Evolutionary conservation across 805 yeast genomes (phyloP), one percentile per base, ranked within the genome.

Genomic region (Kazachstania viticola): DNA sequence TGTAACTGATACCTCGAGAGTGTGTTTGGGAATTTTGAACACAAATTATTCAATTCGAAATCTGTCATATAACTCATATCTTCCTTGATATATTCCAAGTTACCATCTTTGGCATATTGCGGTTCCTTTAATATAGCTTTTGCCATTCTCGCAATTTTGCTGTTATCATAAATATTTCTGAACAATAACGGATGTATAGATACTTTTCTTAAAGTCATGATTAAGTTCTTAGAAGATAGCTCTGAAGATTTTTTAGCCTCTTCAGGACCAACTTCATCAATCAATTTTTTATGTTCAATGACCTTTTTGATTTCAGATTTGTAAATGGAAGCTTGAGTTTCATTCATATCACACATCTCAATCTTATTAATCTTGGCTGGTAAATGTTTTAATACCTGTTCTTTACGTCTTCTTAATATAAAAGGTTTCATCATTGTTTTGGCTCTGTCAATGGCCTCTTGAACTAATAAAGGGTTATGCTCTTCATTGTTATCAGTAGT

Each of bases 391-490:
- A 91, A 67, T 6, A 91, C 98, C 57, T 88, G 96, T 34, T 73
- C 81, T 60, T 91, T 91, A 51, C 78, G 79, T 54, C 99, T 75
- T 57, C 99, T 71, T 47, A 91, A 62, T 7, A 91, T 88, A 61
- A 91, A 91, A 4, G 99, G 99, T 3, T 93, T 80, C 97, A 91
- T 88, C 96, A 91, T 88, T 4, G 91, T 79, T 54, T 83, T 84
- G 3, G 99, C 99, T 50, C 85, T 81, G 21, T 75, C 69, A 39
- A 91, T 85, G 1, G 98, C 93, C 58, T 88, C 94, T 42, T 79
- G 80, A 0, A 96, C 83, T 25, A 91, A 61, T 27, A 91, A 64
- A 2, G 95, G 95, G 44, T 82, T 81, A 49, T 71, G 79, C 33
- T 61, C 64, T 14, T 61, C 59, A 27, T 69, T 67, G 8, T 61